Conservation (phyloP, 202 grass and related monocot genomes). For the Carex arenaria region DNA sequence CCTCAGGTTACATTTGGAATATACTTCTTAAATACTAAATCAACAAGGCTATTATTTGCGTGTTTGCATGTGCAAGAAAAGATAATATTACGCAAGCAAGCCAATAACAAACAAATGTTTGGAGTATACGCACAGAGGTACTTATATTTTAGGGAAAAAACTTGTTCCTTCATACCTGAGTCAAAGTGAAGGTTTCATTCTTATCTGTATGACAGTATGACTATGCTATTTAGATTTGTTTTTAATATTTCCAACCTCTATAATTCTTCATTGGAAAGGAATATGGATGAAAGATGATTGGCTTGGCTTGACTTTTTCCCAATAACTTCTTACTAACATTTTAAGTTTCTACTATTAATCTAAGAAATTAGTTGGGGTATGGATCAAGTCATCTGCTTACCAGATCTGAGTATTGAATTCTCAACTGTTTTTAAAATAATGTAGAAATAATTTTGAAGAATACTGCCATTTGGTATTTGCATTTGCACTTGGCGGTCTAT, state of each 20-base stretch:
- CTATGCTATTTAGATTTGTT: slow-evolving; percentile 1
- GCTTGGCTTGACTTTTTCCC: no score
- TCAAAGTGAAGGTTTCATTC: neutral
- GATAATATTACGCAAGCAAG: neutral
- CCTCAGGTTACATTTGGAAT: neutral
- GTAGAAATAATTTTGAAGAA: neutral
- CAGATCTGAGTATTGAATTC: neutral
- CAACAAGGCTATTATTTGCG: neutral
- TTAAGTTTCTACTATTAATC: no score
- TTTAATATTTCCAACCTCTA: neutral
- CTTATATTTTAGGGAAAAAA: neutral
- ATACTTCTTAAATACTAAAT: neutral
- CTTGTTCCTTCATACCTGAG: neutral
- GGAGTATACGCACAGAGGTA: neutral
- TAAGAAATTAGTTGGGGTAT: neutral
- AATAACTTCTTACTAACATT: no score
- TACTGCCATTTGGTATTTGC: neutral
- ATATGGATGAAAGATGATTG: neutral
- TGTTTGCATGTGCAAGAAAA: neutral
- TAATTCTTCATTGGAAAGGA: neutral
- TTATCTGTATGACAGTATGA: slow-evolving; percentile 10
- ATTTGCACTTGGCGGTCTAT: neutral
- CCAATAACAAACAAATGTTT: neutral
- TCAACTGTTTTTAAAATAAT: neutral
- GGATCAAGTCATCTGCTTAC: neutral